Evolutionary conservation across 83 land plant genomes (phyloP).

Genomic region (Thuja plicata): DNA sequence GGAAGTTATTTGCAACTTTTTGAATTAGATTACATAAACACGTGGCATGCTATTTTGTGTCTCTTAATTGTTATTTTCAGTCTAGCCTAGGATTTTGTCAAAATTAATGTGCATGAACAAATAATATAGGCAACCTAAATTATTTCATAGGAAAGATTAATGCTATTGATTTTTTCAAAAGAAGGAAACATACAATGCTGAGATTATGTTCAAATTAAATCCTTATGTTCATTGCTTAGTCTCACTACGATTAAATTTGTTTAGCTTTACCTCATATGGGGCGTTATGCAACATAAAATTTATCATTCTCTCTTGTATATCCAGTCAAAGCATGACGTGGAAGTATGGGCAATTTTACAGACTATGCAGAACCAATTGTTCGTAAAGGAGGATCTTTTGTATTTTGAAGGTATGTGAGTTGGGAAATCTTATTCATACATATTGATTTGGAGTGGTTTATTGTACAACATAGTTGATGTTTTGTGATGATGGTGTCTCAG

Average conservation of each 20-base stretch:
- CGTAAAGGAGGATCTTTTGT: not conserved
- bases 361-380: not conserved
- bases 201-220: not conserved
- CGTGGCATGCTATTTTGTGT: no score
- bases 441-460: not conserved
- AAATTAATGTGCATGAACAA: not conserved
- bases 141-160: no score
- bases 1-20: no score
- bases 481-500: conserved; percentile 22
- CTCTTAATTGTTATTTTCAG: not conserved
- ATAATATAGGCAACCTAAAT: no score
- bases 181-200: not conserved
- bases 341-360: not conserved
- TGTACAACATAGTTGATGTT: not conserved
- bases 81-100: not conserved
- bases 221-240: not conserved
- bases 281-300: not conserved
- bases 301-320: not conserved
- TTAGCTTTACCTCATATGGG: not conserved
- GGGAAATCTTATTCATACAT: not conserved
- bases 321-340: not conserved
- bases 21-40: no score
- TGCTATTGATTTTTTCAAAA: not conserved
- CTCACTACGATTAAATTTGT: not conserved
- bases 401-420: conserved; percentile 10